A percentile compares a stretch with the other conserved stretches of the same genome.
phyloP scores from a whole-genome alignment of 2,329 filamentous ascomycete genomes.

The Ophiostoma perfectum region DNA sequence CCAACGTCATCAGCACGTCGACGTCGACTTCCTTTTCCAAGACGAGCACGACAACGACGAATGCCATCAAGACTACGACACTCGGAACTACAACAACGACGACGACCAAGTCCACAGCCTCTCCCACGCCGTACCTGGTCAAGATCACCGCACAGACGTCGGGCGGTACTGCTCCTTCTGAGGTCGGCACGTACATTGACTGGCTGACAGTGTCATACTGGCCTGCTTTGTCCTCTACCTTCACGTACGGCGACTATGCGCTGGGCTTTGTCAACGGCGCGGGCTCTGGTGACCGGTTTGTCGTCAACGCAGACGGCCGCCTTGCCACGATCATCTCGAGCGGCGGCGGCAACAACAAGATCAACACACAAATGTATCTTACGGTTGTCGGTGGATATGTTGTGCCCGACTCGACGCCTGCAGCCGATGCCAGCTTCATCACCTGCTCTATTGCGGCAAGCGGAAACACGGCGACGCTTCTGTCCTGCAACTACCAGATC shows the following conservation, averaged over 20 bases:
- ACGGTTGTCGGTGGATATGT: not conserved
- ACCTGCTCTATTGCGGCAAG: not conserved
- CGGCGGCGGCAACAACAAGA: not conserved
- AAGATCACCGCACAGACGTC: not conserved
- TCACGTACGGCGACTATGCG: not conserved
- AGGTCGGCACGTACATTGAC: not conserved
- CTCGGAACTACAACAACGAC: too few species aligned
- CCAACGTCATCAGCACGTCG: too few species aligned
- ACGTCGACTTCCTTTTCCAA: too few species aligned
- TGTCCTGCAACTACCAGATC: conserved; percentile 14
- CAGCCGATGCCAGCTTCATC: not conserved
- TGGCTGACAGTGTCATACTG: not conserved
- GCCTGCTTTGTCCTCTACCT: not conserved
- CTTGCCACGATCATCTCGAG: not conserved
- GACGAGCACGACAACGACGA: too few species aligned
- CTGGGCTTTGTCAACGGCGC: not conserved
- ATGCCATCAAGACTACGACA: too few species aligned
- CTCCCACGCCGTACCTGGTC: too few species aligned
- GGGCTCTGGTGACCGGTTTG: not conserved
- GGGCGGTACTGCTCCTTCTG: too few species aligned
- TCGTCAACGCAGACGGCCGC: not conserved
- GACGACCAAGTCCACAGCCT: too few species aligned
- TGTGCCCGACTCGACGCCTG: not conserved
- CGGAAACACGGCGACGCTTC: not conserved
- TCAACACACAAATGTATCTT: not conserved